Conservation (phyloP, 805 yeast genomes). For the Teunomyces atbi region DNA sequence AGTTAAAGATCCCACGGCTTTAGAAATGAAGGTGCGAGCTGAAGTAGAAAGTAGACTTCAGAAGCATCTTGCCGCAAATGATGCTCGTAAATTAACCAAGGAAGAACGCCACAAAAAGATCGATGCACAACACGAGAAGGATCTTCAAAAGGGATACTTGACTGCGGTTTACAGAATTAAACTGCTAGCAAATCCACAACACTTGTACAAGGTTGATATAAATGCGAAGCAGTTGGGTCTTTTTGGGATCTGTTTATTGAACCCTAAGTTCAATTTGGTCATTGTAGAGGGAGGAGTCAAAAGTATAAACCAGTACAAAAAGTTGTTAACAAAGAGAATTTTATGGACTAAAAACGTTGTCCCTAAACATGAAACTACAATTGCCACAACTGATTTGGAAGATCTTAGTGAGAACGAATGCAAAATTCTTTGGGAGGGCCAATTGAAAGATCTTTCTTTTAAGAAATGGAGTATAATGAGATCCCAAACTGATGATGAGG, state of each 20-base stretch:
- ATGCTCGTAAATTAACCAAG: constrained; percentile 56
- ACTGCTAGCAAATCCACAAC: constrained; percentile 59
- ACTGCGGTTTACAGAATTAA: constrained; percentile 60
- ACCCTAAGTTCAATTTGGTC: constrained; percentile 52
- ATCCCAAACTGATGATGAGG: constrained; percentile 50
- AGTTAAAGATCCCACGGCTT: constrained; percentile 82
- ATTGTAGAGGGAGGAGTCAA: constrained; percentile 75
- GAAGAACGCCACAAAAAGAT: constrained; percentile 57
- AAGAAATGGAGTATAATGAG: constrained; percentile 67
- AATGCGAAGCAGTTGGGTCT: constrained; percentile 74
- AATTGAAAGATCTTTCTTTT: constrained; percentile 51
- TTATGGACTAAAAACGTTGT: constrained; percentile 61
- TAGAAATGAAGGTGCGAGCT: constrained; percentile 66
- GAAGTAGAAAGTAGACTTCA: constrained; percentile 64
- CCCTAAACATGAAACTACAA: constrained; percentile 20
- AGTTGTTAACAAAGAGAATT: constrained; percentile 59
- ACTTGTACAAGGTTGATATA: constrained; percentile 69
- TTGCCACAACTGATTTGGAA: constrained; percentile 13
- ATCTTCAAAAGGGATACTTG: constrained; percentile 50
- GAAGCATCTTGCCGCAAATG: constrained; percentile 61
- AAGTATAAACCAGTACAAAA: constrained; percentile 59
- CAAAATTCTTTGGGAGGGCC: constrained; percentile 69
- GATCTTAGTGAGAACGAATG: constrained; percentile 48
- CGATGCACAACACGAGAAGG: constrained; percentile 37
- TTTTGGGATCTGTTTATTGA: constrained; percentile 57